phyloP scores from a whole-genome alignment of 1,139 yeast species.

The Scheffersomyces parashehatae region DNA sequence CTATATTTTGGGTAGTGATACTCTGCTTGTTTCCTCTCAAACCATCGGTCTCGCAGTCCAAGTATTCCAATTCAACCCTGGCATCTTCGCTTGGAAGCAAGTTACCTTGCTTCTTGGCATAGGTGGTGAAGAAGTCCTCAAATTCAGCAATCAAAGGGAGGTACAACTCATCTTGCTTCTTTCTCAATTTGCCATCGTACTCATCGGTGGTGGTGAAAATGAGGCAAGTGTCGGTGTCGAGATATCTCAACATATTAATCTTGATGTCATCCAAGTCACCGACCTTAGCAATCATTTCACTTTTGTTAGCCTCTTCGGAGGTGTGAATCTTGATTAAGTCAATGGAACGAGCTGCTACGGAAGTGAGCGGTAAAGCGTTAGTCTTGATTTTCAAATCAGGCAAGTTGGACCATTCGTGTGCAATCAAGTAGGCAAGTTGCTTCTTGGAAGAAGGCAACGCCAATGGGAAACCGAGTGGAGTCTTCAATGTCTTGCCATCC shows the following conservation, averaged over 20 bases:
- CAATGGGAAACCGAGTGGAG: conserved; percentile 78
- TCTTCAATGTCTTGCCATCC: conserved; percentile 75
- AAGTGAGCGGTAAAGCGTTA: conserved; percentile 81
- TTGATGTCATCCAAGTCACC: conserved; percentile 60
- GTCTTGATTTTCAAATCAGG: conserved; percentile 74
- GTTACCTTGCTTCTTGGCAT: conserved; percentile 27
- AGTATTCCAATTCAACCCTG: conserved; percentile 44
- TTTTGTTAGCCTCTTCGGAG: conserved; percentile 30
- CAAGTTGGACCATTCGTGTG: conserved; percentile 85
- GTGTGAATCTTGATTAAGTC: conserved; percentile 52
- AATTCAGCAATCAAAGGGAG: conserved; percentile 70
- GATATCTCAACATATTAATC: conserved; percentile 64
- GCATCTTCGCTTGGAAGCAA: conserved; percentile 29
- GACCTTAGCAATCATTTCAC: conserved; percentile 55
- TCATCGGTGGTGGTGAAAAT: conserved; percentile 82
- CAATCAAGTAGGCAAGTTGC: conserved; percentile 69
- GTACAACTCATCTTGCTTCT: conserved; percentile 73
- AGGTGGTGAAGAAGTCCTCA: conserved; percentile 59
- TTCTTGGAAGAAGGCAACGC: conserved; percentile 62
- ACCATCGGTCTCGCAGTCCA: conserved; percentile 83
- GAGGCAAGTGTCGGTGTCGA: conserved; percentile 91
- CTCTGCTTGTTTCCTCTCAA: conserved; percentile 77
- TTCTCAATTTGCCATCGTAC: conserved; percentile 78
- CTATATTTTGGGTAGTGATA: conserved; percentile 60
- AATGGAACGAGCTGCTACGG: conserved; percentile 81